Conservation (phyloP, 768 basidiomycete genomes). For the Lentinula lateritia region DNA sequence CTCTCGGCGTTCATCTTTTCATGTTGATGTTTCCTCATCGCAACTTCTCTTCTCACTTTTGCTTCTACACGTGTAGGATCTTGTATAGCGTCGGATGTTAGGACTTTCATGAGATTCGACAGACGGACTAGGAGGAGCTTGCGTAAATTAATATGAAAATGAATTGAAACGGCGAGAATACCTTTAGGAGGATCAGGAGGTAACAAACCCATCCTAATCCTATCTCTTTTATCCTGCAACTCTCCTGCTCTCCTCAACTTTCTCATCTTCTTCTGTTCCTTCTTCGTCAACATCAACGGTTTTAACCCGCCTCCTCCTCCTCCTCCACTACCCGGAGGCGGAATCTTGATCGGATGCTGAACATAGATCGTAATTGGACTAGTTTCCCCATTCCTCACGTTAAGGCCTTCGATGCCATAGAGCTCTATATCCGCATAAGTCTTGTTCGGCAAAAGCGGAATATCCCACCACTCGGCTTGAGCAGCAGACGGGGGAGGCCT, state of each 20-base stretch:
- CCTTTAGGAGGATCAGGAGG: conserved; percentile 96
- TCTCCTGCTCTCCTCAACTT: conserved; percentile 84
- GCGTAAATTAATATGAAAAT: neutral
- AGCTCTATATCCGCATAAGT: conserved; percentile 67
- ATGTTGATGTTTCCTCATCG: conserved; percentile 81
- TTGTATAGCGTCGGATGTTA: conserved; percentile 94
- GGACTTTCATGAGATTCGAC: conserved; percentile 94
- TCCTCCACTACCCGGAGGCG: conserved; percentile 82
- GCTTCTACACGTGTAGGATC: conserved; percentile 98
- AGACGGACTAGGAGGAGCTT: conserved; percentile 61
- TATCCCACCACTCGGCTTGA: conserved; percentile 97
- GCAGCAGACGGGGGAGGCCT: conserved; percentile 69
- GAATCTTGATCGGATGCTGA: conserved; percentile 96
- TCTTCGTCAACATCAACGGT: conserved; percentile 89
- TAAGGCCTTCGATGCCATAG: conserved; percentile 51
- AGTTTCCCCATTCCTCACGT: conserved; percentile 60
- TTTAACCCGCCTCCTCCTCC: conserved; percentile 76
- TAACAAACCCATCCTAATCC: conserved; percentile 91
- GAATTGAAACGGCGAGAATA: conserved; percentile 21
- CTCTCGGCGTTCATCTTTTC: conserved; percentile 92
- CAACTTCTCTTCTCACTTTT: conserved; percentile 88
- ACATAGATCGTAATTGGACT: conserved; percentile 80
- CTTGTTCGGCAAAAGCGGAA: conserved; percentile 72
- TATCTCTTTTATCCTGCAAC: conserved; percentile 89
- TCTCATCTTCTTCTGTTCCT: conserved; percentile 98